Percentiles rank a stretch among this genome's conserved stretches.
These are phyloP conservation scores for Paralagenidium karlingii DNA, from an alignment of 352 stramenopile species.

Conservation along the genomic window DNA sequence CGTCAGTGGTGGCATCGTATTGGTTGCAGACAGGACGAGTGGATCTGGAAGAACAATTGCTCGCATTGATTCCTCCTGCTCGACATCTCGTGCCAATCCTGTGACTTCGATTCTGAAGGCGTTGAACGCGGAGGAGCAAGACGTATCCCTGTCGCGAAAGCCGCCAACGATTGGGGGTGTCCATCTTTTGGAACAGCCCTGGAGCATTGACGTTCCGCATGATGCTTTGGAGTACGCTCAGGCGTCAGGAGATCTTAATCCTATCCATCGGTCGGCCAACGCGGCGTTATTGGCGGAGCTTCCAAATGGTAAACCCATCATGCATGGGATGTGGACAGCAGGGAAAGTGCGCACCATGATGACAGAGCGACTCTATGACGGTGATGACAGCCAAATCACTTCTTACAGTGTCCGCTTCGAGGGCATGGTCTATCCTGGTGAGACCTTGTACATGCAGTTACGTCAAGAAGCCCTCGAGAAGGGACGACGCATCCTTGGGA, in stretches of 20 bases:
- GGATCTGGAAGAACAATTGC: too few relatives aligned
- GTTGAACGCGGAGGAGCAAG: conserved; percentile 12
- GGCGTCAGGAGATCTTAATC: conserved; percentile 76
- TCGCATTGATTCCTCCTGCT: not conserved
- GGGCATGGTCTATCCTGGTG: conserved; percentile 79
- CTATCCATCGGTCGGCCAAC: conserved; percentile 74
- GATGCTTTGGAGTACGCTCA: conserved; percentile 58
- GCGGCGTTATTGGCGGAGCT: conserved; percentile 61
- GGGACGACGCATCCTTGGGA: conserved; percentile 48
- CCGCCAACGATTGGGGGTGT: too few relatives aligned
- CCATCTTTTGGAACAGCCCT: conserved; percentile 48
- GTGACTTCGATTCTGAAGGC: not conserved
- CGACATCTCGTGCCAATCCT: not conserved
- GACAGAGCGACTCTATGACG: conserved; percentile 27
- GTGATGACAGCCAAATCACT: conserved; percentile 51
- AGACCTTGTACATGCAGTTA: conserved; percentile 68
- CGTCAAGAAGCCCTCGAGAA: conserved; percentile 49
- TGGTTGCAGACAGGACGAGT: conserved; percentile 2
- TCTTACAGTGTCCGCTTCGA: conserved; percentile 74
- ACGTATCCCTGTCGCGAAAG: conserved; percentile 20
- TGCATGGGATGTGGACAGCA: conserved; percentile 82
- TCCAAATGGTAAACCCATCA: conserved; percentile 63
- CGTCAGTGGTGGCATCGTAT: conserved; percentile 25
- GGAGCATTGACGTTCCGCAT: conserved; percentile 48
- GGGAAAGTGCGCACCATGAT: conserved; percentile 71